Base-by-base conservation (phyloP, 257 asterid species). In the Datura wrightii region DNA sequence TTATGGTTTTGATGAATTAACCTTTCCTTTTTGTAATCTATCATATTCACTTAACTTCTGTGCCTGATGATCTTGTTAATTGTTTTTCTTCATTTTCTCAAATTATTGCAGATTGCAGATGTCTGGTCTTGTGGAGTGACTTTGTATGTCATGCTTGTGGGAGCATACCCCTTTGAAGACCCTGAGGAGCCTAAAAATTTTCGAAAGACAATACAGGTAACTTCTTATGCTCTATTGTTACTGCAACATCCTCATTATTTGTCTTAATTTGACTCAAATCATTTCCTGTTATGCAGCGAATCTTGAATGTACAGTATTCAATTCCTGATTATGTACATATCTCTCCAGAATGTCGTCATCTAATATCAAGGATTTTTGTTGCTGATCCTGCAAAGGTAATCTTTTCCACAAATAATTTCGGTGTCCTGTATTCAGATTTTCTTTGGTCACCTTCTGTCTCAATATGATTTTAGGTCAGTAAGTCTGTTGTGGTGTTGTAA, bases 51-150 rank as follows among this genome's bases (percentile, higher is more conserved):
- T 60, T 14, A 4, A 18, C 52, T 66, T 52, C 65, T 66, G 41
- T 24, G 6, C 37, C 39, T 83, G 79, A 24, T 83, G 81, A 67
- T 10, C 50, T 65, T 66, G 10, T 36, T 67, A 67, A 48, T 52
- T 65, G 42, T 3, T 50, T 58, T 42, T 82, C 65, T 82, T 52
- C 58, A 15, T 81, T 50, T 69, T 83, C 71, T n/a, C 8, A 58
- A 70, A 46, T 63, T 88, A 58, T 8, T 66, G 74, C 70, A 97
- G 99, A 94, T 92, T 62, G 98, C 99, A 31, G 99, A 97, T 83
- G 99, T 97, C 50, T 97, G 99, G 99, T 97, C 99, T 50, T 97
- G 99, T 89, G 99, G 98, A 63, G 99, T 97, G 70, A 97, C 99
- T 24, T 89, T 97, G 79, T 97, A 97, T 63, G 99, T 97, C 81